phyloP scores from a whole-genome alignment of 2,329 filamentous ascomycete genomes.

The Calonectria ilicicola region DNA sequence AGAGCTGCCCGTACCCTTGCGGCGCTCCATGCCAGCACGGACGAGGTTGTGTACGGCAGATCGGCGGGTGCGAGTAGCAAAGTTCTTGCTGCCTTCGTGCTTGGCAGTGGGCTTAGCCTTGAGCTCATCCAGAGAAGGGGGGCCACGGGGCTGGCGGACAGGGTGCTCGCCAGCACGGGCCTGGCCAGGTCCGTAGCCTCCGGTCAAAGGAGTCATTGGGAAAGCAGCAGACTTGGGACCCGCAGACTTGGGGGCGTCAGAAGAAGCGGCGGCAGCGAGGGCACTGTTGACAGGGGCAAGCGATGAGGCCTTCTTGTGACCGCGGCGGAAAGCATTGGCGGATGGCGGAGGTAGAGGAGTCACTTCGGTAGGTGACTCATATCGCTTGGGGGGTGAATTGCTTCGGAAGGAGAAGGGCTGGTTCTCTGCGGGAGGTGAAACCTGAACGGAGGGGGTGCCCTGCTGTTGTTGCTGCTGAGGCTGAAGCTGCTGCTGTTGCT shows the following conservation, averaged over 20 bases:
- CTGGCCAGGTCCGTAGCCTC: conserved; percentile 92
- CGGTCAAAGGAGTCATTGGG: conserved; percentile 83
- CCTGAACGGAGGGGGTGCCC: conserved; percentile 79
- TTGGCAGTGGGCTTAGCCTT: conserved; percentile 90
- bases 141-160: conserved; percentile 90
- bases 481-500: conserved; percentile 58
- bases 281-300: conserved; percentile 70
- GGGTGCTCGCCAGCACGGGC: conserved; percentile 95
- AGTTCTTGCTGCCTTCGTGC: conserved; percentile 97
- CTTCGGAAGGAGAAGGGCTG: conserved; percentile 67
- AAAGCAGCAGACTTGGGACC: conserved; percentile 85
- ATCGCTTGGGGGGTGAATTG: conserved; percentile 74
- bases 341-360: conserved; percentile 86
- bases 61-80: conserved; percentile 90
- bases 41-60: conserved; percentile 93
- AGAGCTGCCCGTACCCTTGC: conserved; percentile 78
- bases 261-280: conserved; percentile 57
- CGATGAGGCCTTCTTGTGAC: conserved; percentile 91
- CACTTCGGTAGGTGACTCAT: conserved; percentile 75
- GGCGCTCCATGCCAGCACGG: conserved; percentile 87
- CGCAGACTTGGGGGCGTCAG: conserved; percentile 65
- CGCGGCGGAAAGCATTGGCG: conserved; percentile 90
- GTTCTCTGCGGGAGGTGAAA: conserved; percentile 81
- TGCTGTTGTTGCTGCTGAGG: conserved; percentile 57
- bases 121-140: conserved; percentile 92